A percentile compares a stretch with the other conserved stretches of the same genome.
Conservation (phyloP, 768 basidiomycete genomes). For the Phanerodontia chrysosporium region DNA sequence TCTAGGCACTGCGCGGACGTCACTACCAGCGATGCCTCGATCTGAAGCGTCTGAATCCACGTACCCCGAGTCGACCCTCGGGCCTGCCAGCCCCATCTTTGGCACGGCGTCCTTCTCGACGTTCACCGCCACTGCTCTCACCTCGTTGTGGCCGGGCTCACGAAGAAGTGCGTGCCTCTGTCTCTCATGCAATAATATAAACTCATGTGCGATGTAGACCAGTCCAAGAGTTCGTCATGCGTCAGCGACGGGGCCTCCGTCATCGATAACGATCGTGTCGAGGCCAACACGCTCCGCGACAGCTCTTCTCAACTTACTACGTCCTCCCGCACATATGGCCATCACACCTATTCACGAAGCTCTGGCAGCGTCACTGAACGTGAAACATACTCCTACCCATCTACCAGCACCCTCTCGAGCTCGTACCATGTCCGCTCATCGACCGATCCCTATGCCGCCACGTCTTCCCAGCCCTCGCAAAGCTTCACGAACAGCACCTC, state of each 20-base stretch:
- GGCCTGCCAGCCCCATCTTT: slow-evolving; percentile 55
- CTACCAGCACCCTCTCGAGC: not conserved
- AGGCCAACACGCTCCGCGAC: slow-evolving; percentile 32
- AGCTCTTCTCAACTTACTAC: not conserved
- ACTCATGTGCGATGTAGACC: slow-evolving; percentile 29
- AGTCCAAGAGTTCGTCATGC: slow-evolving; percentile 42
- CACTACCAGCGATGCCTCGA: not conserved
- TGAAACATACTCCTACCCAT: not conserved
- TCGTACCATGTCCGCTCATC: slow-evolving; percentile 1
- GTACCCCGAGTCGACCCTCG: slow-evolving; percentile 19
- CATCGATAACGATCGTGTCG: slow-evolving; percentile 25
- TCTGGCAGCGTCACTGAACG: not conserved
- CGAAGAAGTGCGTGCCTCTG: not conserved
- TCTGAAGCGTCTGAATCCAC: not conserved
- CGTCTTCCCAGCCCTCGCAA: not conserved
- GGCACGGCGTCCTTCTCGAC: slow-evolving; percentile 58
- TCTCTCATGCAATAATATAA: not conserved
- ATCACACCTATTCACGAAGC: not conserved
- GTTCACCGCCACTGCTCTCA: slow-evolving; percentile 43
- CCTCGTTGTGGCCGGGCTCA: slow-evolving; percentile 55
- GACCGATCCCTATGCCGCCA: not conserved
- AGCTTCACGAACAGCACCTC: slow-evolving; percentile 1
- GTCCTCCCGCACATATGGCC: not conserved
- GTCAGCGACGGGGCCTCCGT: slow-evolving; percentile 41
- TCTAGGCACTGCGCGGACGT: not conserved